phyloP scores from a whole-genome alignment of 345 rosid species.

The Citropsis articulata region DNA sequence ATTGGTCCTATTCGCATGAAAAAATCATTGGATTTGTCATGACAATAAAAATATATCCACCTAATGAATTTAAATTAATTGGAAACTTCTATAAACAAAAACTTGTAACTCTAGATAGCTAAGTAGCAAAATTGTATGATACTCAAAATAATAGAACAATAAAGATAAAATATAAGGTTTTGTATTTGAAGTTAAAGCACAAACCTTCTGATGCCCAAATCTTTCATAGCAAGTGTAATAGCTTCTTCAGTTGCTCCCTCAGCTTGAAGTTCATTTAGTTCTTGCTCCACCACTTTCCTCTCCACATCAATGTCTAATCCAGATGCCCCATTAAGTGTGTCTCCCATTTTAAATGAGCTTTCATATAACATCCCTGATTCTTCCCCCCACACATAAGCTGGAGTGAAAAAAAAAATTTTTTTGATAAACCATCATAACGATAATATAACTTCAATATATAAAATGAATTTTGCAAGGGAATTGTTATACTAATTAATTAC shows the following conservation, averaged over 20 bases:
- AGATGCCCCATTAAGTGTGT: conserved; percentile 45
- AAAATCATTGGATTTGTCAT: not conserved
- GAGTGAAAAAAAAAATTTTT: not conserved
- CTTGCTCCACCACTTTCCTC: conserved; percentile 40
- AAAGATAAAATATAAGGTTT: not conserved
- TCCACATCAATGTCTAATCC: conserved; percentile 55
- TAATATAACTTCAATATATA: not conserved
- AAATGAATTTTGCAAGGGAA: not conserved
- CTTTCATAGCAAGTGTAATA: conserved; percentile 49
- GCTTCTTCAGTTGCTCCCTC: conserved; percentile 34
- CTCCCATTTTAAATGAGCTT: conserved; percentile 43
- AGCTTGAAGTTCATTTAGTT: conserved; percentile 38
- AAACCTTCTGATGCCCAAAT: conserved; percentile 59
- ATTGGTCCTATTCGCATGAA: not conserved
- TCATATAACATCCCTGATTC: conserved; percentile 47
- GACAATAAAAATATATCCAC: not conserved
- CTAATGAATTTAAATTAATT: not conserved
- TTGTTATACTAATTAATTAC: conserved; percentile 22
- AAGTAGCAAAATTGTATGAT: too few relatives aligned
- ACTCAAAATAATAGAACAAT: too few relatives aligned
- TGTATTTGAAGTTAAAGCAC: not conserved
- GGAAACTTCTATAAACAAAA: not conserved
- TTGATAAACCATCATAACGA: not conserved
- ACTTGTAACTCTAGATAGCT: not conserved
- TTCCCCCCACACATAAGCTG: conserved; percentile 71